Evolutionary conservation across 1,139 yeast genomes (phyloP).

Genomic region (Taiozyma sp.): DNA sequence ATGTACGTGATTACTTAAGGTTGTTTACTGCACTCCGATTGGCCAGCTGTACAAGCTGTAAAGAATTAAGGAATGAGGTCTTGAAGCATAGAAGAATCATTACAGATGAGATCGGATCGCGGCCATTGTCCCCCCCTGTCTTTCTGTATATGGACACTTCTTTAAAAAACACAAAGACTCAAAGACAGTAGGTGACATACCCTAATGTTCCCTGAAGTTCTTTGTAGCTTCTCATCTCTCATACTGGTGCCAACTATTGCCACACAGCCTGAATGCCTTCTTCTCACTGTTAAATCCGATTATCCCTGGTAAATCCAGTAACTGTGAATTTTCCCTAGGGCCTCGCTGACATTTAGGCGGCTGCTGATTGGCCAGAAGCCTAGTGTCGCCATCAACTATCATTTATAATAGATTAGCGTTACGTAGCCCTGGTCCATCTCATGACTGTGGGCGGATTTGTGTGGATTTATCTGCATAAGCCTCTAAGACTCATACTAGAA

Average conservation of each 20-base stretch:
- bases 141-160: too few species aligned
- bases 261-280: too few species aligned
- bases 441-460: neutral
- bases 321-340: neutral
- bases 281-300: neutral
- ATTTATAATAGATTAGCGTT: neutral
- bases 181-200: too few species aligned
- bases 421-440: neutral
- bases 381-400: neutral
- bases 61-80: neutral
- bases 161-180: too few species aligned
- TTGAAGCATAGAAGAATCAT: too few species aligned
- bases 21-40: neutral
- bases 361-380: constrained; percentile 2
- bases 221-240: too few species aligned
- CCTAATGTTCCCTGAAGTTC: too few species aligned
- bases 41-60: neutral
- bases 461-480: neutral
- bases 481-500: neutral
- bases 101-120: too few species aligned
- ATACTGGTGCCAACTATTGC: too few species aligned
- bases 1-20: neutral
- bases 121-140: too few species aligned
- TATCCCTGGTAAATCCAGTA: neutral
- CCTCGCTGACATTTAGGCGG: neutral